phyloP scores from a whole-genome alignment of 2,329 filamentous ascomycete genomes.

The Passalora sequoiae region DNA sequence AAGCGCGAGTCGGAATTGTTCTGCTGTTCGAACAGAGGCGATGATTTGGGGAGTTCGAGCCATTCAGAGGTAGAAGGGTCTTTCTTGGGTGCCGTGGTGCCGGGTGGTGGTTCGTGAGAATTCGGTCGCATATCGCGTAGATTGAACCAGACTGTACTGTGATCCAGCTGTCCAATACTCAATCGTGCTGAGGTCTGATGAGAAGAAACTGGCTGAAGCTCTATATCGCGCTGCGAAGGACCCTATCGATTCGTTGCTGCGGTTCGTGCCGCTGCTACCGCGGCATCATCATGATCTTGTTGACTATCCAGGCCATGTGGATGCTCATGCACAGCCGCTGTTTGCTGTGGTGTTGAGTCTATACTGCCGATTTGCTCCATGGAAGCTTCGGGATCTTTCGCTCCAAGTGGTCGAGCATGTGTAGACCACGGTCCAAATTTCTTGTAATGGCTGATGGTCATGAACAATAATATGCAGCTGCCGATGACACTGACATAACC shows the following conservation, averaged over 20 bases:
- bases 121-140: neutral
- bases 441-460: conserved; percentile 37
- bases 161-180: neutral
- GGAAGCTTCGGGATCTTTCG: neutral
- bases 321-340: neutral
- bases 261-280: neutral
- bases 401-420: conserved; percentile 27
- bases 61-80: too few relatives aligned
- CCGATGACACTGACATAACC: conserved; percentile 47
- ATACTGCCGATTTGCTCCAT: neutral
- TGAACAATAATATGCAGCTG: conserved; percentile 39
- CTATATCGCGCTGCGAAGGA: neutral
- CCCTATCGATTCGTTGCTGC: neutral
- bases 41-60: too few relatives aligned
- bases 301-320: too few relatives aligned
- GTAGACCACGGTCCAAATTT: conserved; percentile 36
- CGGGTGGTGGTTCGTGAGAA: neutral
- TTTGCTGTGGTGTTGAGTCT: neutral
- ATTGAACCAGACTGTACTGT: neutral
- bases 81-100: neutral
- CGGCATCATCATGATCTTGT: neutral
- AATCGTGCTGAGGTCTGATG: neutral
- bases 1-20: neutral
- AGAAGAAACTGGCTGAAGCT: too few relatives aligned
- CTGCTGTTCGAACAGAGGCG: neutral